These are phyloP conservation scores for Volutella citrinella DNA, from an alignment of 2,329 filamentous ascomycete species.

Conservation along the genomic window DNA sequence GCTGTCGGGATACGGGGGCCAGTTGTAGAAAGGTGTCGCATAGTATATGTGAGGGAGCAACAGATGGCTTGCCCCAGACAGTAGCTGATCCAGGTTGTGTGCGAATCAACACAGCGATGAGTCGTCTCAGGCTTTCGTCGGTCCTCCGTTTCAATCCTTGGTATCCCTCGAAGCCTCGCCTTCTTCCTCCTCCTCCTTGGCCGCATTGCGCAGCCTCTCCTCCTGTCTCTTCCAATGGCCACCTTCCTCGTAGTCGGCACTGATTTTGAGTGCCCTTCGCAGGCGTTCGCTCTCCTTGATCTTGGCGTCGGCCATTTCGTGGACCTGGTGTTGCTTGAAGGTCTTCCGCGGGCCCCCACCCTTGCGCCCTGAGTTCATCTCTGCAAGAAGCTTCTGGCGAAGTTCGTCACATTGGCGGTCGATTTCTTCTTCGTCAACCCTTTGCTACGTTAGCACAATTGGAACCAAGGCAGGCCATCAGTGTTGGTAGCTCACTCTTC, in stretches of 20 bases:
- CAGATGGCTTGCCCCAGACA: no score
- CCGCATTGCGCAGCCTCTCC: conserved; percentile 54
- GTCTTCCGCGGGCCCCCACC: conserved; percentile 41
- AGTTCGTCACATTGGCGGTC: conserved; percentile 56
- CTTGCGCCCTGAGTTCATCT: conserved; percentile 33
- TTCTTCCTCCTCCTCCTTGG: conserved; percentile 39
- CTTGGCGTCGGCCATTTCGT: conserved; percentile 94
- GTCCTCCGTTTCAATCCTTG: no score
- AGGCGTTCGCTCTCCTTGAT: conserved; percentile 91
- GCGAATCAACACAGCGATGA: no score
- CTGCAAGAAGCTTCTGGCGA: conserved; percentile 38
- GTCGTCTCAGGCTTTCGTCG: no score
- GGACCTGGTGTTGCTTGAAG: conserved; percentile 90
- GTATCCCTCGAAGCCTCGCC: conserved; percentile 19
- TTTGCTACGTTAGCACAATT: conserved; percentile 29
- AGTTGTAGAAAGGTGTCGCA: no score
- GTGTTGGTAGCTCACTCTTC: conserved; percentile 57
- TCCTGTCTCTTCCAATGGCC: conserved; percentile 84
- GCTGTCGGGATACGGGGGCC: no score
- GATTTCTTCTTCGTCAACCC: conserved; percentile 85
- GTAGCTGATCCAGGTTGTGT: no score
- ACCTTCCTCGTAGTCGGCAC: conserved; percentile 80
- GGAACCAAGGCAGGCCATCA: neutral
- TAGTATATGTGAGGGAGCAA: no score
- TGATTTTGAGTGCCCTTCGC: conserved; percentile 81